Base-by-base conservation (phyloP, 805 yeast genomes). In the Spathaspora passalidarum region DNA sequence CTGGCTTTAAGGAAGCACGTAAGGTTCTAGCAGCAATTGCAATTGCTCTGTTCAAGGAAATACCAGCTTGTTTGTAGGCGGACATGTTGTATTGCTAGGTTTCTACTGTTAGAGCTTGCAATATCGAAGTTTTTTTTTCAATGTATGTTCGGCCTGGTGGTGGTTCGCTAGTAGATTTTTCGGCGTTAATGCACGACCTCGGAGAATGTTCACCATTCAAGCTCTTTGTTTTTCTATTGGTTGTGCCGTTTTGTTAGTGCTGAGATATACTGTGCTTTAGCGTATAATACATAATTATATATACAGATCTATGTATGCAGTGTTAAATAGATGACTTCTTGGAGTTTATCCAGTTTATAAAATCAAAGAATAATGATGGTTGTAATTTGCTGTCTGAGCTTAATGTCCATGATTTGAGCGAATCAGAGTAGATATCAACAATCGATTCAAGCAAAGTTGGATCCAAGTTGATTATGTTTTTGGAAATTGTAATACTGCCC, bases 21-120 rank as follows among this genome's bases (percentile, higher is more conserved):
- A 89, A 81, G 52, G 96, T 80, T 67, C 82, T 82, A 63, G 97
- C 96, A 62, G 97, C 88, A 63, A 92, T 79, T 56, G 96, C 81
- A 69, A 91, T 78, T 73, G 92, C 92, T 69, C 84, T 87, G 86
- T 88, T 88, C 76, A 86, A 82, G 55, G 75, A 63, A 48, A 72
- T 71, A 49, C 76, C 76, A 45, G 76, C 76, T 72, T 72, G 76
- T 62, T 72, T 70, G 68, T 69, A 68, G 61, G 75, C 73, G 59
- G 75, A 69, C 76, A 72, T 72, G 23, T 41, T 52, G 39, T 19
- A 35, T 38, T 4, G n/a, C 17, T 29, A 20, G 40, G 32, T 22
- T 40, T 32, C 5, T 18, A 34, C 10, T 13, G 10, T 11, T 32
- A n/a, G 35, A 11, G 35, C 16, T 32, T 32, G 35, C 10, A 32